phyloP scores from a whole-genome alignment of 345 rosid species.

The Heritiera littoralis region DNA sequence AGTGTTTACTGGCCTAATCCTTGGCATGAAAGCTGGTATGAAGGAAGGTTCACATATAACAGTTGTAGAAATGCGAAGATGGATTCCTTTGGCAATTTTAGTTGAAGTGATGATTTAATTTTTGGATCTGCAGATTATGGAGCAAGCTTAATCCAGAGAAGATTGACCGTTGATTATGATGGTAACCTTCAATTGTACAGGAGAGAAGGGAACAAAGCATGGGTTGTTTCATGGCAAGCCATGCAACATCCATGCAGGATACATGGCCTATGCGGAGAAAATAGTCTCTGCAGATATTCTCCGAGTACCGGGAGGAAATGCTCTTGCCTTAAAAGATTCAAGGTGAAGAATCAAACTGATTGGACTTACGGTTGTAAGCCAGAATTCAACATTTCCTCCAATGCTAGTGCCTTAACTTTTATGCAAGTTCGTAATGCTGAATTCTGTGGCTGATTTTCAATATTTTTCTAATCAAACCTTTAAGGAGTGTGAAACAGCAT shows the following conservation, averaged over 20 bases:
- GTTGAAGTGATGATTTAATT: neutral
- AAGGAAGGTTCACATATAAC: slow-evolving; percentile 30
- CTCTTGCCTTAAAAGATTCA: slow-evolving; percentile 35
- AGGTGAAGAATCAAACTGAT: slow-evolving; percentile 19
- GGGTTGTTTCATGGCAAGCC: slow-evolving; percentile 32
- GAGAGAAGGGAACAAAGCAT: neutral
- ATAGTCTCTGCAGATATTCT: slow-evolving; percentile 34
- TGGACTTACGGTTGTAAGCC: slow-evolving; percentile 41
- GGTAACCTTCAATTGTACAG: slow-evolving; percentile 33
- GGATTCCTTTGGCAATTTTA: neutral
- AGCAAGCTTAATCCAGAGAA: neutral
- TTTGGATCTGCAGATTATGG: neutral
- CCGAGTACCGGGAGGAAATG: slow-evolving; percentile 12
- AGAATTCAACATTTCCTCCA: slow-evolving; percentile 22
- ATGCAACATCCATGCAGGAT: slow-evolving; percentile 30
- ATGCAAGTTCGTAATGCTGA: slow-evolving; percentile 22
- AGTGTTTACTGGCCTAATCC: slow-evolving; percentile 39
- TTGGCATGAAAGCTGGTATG: neutral
- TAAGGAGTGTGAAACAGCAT: slow-evolving; percentile 20
- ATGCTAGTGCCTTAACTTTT: slow-evolving; percentile 13
- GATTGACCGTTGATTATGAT: slow-evolving; percentile 28
- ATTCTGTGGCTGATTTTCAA: slow-evolving; percentile 30
- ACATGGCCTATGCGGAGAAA: slow-evolving; percentile 36
- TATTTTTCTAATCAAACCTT: slow-evolving; percentile 14
- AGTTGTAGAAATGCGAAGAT: neutral